Evolutionary conservation across 768 basidiomycete genomes (phyloP).

Genomic region (Kwoniella dendrophila): DNA sequence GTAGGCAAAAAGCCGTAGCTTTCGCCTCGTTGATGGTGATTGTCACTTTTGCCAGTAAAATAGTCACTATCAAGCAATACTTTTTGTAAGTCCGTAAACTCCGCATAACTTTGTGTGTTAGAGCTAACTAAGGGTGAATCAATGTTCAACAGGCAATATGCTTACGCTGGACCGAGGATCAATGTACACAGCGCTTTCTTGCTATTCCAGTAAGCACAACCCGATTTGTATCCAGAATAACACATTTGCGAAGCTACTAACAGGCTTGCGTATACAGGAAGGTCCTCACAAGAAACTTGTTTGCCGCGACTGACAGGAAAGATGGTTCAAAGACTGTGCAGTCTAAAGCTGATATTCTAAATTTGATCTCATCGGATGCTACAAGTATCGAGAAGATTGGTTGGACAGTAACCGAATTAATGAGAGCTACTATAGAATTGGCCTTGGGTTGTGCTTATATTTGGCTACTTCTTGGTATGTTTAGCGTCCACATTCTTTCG

Average conservation of each 20-base stretch:
- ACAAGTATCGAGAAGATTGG: slow-evolving; percentile 19
- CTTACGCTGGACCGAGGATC: slow-evolving; percentile 22
- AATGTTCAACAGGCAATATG: slow-evolving; percentile 19
- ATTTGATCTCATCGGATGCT: slow-evolving; percentile 38
- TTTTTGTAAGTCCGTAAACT: slow-evolving; percentile 21
- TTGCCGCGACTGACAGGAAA: slow-evolving; percentile 14
- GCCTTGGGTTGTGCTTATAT: slow-evolving; percentile 35
- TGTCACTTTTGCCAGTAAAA: slow-evolving; percentile 5
- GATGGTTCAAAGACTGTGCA: slow-evolving; percentile 12
- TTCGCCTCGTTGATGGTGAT: slow-evolving; percentile 33
- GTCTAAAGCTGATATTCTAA: slow-evolving; percentile 44
- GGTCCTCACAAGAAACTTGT: slow-evolving; percentile 36
- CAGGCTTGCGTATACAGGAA: slow-evolving; percentile 21
- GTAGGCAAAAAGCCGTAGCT: slow-evolving; percentile 13
- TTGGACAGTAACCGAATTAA: slow-evolving; percentile 18
- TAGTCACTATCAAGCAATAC: slow-evolving; percentile 19
- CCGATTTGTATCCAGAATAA: background rate
- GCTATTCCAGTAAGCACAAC: slow-evolving; percentile 31
- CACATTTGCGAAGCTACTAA: background rate
- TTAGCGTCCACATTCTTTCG: too few relatives aligned
- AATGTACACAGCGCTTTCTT: slow-evolving; percentile 29
- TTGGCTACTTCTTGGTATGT: slow-evolving; percentile 43
- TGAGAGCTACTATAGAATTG: slow-evolving; percentile 29
- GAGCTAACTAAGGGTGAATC: background rate
- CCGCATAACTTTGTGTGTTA: too few relatives aligned